Conservation (phyloP, 169 alveolate species). For the Cystoisospora suis region DNA sequence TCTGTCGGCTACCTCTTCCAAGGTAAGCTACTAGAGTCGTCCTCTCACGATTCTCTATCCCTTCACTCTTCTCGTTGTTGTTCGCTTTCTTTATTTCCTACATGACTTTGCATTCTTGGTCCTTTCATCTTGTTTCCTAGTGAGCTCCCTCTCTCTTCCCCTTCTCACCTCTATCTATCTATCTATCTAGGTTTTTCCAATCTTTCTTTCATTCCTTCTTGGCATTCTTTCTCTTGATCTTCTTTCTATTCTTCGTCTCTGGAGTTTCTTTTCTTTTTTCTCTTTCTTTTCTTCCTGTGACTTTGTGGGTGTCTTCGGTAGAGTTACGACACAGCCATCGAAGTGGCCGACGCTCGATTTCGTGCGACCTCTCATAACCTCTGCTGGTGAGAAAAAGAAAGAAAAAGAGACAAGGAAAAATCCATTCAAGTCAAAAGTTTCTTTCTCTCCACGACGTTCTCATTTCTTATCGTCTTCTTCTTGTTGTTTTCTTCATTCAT, state of each 20-base stretch:
- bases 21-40: too few relatives aligned
- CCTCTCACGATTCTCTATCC: too few relatives aligned
- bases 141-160: not conserved
- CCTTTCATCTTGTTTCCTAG: not conserved
- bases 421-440: too few relatives aligned
- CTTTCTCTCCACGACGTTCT: too few relatives aligned
- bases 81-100: too few relatives aligned
- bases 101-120: not conserved
- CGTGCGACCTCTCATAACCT: not conserved
- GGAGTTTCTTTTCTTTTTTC: not conserved
- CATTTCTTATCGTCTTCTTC: too few relatives aligned
- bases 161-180: not conserved
- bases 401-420: too few relatives aligned
- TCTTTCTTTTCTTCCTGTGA: not conserved
- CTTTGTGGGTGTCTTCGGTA: not conserved
- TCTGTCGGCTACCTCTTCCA: too few relatives aligned
- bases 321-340: constrained; percentile 15
- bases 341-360: constrained; percentile 2
- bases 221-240: not conserved
- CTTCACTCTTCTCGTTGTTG: too few relatives aligned
- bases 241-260: not conserved
- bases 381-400: not conserved
- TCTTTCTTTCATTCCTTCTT: not conserved
- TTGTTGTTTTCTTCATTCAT: too few relatives aligned
- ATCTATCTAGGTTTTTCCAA: not conserved